phyloP scores from a whole-genome alignment of 306 rosid genomes.

The Vigna trinervia region DNA sequence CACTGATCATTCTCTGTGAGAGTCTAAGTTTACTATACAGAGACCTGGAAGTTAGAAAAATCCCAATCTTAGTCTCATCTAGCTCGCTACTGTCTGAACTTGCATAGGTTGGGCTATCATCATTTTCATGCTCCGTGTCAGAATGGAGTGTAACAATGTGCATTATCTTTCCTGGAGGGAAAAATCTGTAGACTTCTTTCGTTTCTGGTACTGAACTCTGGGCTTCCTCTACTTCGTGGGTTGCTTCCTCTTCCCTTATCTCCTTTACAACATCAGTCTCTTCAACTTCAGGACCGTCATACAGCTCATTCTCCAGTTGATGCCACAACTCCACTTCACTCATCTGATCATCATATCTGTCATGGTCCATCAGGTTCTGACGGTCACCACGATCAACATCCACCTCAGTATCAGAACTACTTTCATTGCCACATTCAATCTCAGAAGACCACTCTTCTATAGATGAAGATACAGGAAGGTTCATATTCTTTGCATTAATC shows the following conservation, averaged over 20 bases:
- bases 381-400: conserved; percentile 46
- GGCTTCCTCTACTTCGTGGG: conserved; percentile 63
- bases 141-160: conserved; percentile 65
- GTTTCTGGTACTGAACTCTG: conserved; percentile 59
- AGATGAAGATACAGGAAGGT: conserved; percentile 70
- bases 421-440: conserved; percentile 60
- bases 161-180: conserved; percentile 93
- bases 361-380: conserved; percentile 52
- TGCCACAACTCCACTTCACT: conserved; percentile 94
- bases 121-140: conserved; percentile 50
- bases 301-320: conserved; percentile 85
- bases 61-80: conserved; percentile 68
- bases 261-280: conserved; percentile 66
- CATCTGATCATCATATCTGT: conserved; percentile 65
- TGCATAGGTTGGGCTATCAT: conserved; percentile 54
- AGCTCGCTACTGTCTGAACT: conserved; percentile 53
- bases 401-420: conserved; percentile 41
- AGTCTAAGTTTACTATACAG: conserved; percentile 84
- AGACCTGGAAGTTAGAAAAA: conserved; percentile 80
- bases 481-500: conserved; percentile 51
- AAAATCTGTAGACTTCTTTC: conserved; percentile 82
- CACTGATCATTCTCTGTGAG: conserved; percentile 93
- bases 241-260: conserved; percentile 74
- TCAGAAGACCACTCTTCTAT: conserved; percentile 76
- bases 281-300: conserved; percentile 58